These are phyloP conservation scores for Alternaria gaisen DNA, from an alignment of 2,329 filamentous ascomycete genomes.

Conservation along the genomic window DNA sequence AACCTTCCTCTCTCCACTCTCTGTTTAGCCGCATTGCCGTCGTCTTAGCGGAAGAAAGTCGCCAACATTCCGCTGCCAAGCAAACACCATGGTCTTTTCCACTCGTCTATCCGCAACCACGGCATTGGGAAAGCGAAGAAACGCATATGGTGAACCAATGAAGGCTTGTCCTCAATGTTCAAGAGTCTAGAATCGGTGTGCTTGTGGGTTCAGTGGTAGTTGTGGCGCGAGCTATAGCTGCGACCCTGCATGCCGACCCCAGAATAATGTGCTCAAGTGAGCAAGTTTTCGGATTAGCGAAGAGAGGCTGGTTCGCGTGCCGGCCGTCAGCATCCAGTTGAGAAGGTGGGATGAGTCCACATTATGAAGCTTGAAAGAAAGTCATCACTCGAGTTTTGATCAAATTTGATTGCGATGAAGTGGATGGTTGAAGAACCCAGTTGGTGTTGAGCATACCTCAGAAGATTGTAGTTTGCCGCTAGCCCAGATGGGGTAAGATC, in stretches of 20 bases:
- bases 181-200: neutral
- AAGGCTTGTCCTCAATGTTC: neutral
- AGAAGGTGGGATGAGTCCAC: neutral
- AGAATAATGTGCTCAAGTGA: slow-evolving; percentile 39
- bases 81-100: slow-evolving; percentile 6
- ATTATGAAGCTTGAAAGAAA: neutral
- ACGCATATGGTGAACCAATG: slow-evolving; percentile 4
- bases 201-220: neutral
- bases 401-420: neutral
- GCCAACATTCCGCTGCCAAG: slow-evolving; percentile 9
- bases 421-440: neutral
- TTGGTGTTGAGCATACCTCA: neutral
- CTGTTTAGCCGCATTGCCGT: neutral
- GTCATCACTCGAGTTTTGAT: fast-evolving
- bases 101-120: slow-evolving; percentile 7
- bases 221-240: slow-evolving; percentile 41
- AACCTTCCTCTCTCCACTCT: neutral
- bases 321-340: neutral
- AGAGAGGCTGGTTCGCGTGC: neutral
- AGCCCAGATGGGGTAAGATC: neutral
- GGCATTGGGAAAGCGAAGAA: slow-evolving; percentile 7
- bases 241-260: slow-evolving; percentile 25
- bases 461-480: neutral
- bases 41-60: neutral
- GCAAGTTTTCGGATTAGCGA: slow-evolving; percentile 36